phyloP scores from a whole-genome alignment of 129 eudicot species.

The Artemisia tridentata region DNA sequence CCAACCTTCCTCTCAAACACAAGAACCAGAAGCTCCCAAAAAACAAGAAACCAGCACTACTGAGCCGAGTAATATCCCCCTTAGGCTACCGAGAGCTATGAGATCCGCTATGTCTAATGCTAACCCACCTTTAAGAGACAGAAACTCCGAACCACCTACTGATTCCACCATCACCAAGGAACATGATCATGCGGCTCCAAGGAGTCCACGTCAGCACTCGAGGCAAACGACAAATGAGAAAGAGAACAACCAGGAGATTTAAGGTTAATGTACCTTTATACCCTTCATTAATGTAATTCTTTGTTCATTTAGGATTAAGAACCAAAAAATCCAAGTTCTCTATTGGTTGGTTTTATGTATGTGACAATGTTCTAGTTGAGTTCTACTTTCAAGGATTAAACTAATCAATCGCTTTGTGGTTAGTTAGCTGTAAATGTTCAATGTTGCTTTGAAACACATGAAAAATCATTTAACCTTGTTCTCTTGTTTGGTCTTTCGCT shows the following conservation, averaged over 20 bases:
- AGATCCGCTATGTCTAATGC: constrained; percentile 46
- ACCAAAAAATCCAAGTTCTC: neutral
- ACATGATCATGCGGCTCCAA: constrained; percentile 37
- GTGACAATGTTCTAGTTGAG: neutral
- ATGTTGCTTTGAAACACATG: neutral
- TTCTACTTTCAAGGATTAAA: neutral
- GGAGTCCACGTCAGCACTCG: constrained; percentile 40
- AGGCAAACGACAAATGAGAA: constrained; percentile 51
- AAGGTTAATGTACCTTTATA: neutral
- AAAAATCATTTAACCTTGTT: too few species aligned
- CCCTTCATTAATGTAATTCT: neutral
- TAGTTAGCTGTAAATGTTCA: constrained; percentile 12
- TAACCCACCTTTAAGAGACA: constrained; percentile 54
- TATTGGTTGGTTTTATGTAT: too few species aligned
- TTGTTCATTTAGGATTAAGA: constrained; percentile 2
- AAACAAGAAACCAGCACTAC: constrained; percentile 39
- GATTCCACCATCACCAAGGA: constrained; percentile 33
- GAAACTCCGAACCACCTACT: constrained; percentile 52
- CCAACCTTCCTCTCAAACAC: constrained; percentile 37
- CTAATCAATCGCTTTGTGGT: too few species aligned
- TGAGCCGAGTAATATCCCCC: constrained; percentile 45
- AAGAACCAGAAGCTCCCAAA: constrained; percentile 38
- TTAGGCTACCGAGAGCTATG: constrained; percentile 85
- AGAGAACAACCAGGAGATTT: constrained; percentile 56
- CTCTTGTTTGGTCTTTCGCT: too few species aligned